These are phyloP conservation scores for Luzula sylvatica DNA, from an alignment of 176 grass and related monocot genomes.

Conservation along the genomic window DNA sequence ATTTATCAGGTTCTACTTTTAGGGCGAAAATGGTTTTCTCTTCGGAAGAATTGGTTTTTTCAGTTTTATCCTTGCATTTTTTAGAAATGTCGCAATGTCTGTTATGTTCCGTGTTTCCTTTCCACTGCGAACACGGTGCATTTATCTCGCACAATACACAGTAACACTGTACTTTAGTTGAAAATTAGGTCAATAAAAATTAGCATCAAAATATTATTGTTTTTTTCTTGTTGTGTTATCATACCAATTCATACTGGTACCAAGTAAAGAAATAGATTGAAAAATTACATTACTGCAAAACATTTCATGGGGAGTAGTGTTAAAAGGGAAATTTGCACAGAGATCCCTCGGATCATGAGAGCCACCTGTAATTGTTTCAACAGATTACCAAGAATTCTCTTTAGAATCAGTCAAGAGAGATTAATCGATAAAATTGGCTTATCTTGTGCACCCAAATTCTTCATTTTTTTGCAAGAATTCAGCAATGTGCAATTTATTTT, in stretches of 20 bases:
- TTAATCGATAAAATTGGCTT: neutral
- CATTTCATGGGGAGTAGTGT: slow-evolving; percentile 25
- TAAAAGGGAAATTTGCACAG: slow-evolving; percentile 50
- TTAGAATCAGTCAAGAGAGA: neutral
- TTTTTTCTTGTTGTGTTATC: neutral
- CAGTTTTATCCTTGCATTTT: neutral
- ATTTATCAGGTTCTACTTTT: neutral
- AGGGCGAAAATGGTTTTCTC: slow-evolving; percentile 14
- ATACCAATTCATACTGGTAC: neutral
- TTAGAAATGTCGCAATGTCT: slow-evolving; percentile 19
- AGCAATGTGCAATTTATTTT: neutral
- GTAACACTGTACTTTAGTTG: slow-evolving; percentile 23
- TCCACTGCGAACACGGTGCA: slow-evolving; percentile 24
- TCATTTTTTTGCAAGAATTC: neutral
- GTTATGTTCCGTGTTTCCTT: slow-evolving; percentile 18
- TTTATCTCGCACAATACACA: slow-evolving; percentile 19
- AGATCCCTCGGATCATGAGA: slow-evolving; percentile 47
- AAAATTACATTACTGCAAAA: slow-evolving; percentile 30
- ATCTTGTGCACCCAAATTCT: neutral
- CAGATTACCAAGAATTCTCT: neutral
- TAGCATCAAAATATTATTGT: neutral
- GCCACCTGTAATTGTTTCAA: slow-evolving; percentile 35
- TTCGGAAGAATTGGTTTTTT: neutral
- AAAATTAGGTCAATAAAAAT: neutral
- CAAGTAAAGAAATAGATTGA: neutral